Base-by-base conservation (phyloP, 192 early-diverging fungal genomes). In the Coemansia sp. region DNA sequence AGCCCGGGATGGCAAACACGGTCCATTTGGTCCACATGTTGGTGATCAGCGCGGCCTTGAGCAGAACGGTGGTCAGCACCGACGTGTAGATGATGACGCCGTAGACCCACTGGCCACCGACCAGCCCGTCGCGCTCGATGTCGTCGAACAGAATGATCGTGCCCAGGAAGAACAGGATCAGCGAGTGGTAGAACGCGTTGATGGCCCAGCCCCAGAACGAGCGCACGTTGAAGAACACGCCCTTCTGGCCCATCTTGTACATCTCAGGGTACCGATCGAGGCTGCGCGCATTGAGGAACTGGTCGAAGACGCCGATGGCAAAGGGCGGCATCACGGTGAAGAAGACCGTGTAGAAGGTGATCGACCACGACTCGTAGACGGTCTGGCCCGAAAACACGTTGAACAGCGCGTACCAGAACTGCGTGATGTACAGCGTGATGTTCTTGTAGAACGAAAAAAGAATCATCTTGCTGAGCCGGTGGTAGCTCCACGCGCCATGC, bases 371-470 rank as follows among this genome's bases (percentile, higher is more conserved):
- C 76, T 99, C 97, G 75, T 96, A 99, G 6, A 99, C 75, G 18
- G 95, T 98, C 82, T 95, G 87, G 10, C 97, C 97, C 27, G 95
- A 95, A 70, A 96, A 98, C 6, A 92, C 91, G 68, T 95, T 97
- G 79, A 93, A 93, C 65, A 92, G 85, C 3, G 95, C 88, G 77
- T 81, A 90, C 97, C 97, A 99, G 64, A 99, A 91, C 83, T 99
- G 97, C 47, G 95, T 99, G 69, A 95, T 83, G 81, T 98, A 99
- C 64, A 99, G 83, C 28, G 95, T 91, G 59, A 99, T 95, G 75
- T 99, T 99, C 83, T 99, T 99, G 85, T 99, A 99, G 82, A 99
- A 99, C 61, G 90, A 94, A 82, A 91, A 99, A 60, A 99, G 83
- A 55, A 97, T 94, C 78, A 99, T 76, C 81, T 98, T 99, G 67